Evolutionary conservation across 192 early-diverging fungal species (phyloP), one percentile per base, ranked within the genome.

Genomic region (Nowakowskiella sp.): DNA sequence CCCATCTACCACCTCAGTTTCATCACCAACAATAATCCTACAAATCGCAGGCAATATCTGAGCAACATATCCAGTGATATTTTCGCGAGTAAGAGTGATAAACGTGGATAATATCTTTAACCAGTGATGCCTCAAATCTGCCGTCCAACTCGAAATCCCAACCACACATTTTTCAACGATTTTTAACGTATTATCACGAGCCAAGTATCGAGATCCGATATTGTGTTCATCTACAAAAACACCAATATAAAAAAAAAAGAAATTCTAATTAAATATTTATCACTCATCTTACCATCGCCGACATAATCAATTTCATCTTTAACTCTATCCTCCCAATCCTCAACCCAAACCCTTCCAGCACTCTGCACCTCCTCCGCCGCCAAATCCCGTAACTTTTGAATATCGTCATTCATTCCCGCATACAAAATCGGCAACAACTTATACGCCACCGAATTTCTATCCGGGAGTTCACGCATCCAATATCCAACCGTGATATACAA

Each of bases 271-370:
- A 4, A 16, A 0, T 26, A 57, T 26, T 62, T 51, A 33, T n/a
- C 16, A 10, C 39, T 30, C 23, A 16, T 31, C 19, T 43, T 39
- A 33, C 51, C 70, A 44, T 36, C 47, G n/a, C n/a, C n/a, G n/a
- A 36, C 36, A 44, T 76, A 80, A 54, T 81, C 79, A 32, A 80
- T 16, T 51, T 80, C 71, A 42, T 73, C 71, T 55, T 81, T 81
- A 31, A 81, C 60, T 19, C 76, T 44, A 42, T 62, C 58, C 25
- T 57, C 51, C 73, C 74, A 77, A 51, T 81, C 79, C 23, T 36
- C 33, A 51, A 79, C 79, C 50, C 77, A 81, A 42, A 77, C 56
- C 19, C 42, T 42, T 3, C 77, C 74, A 19, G 74, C 44, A 26
- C 70, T 30, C 32, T 72, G 63, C 57, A 80, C 56, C 26, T 54